These are phyloP conservation scores for Moesziomyces aphidis DNA, from an alignment of 1,284 basidiomycete species.

Conservation along the genomic window DNA sequence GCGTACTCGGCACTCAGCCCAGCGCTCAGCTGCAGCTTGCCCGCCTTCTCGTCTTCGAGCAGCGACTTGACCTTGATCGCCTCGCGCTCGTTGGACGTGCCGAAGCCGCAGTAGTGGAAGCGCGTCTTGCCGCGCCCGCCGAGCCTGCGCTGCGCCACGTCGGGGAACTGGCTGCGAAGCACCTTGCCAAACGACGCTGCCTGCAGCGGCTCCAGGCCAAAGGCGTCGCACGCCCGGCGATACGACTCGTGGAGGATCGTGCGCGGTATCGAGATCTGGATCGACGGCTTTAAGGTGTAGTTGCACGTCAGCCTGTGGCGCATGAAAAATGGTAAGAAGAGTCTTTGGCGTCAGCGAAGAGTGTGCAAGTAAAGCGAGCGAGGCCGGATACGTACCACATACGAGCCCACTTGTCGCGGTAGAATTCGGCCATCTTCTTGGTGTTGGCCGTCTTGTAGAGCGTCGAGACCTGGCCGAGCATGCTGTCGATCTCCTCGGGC, in stretches of 20 bases:
- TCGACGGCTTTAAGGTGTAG: constrained; percentile 51
- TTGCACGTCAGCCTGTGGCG: constrained; percentile 42
- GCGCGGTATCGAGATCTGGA: constrained; percentile 51
- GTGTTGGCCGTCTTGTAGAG: constrained; percentile 52
- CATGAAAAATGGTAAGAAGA: neutral
- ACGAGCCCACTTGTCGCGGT: constrained; percentile 53
- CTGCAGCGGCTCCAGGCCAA: constrained; percentile 46
- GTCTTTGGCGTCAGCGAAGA: neutral
- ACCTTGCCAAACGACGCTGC: constrained; percentile 53
- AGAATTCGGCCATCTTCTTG: constrained; percentile 54
- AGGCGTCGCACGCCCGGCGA: constrained; percentile 44
- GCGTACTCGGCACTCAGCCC: constrained; percentile 44
- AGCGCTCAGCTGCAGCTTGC: constrained; percentile 46
- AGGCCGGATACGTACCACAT: constrained; percentile 32
- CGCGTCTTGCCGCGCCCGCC: constrained; percentile 53
- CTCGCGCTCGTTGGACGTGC: constrained; percentile 50
- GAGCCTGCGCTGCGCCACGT: constrained; percentile 42
- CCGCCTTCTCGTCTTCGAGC: constrained; percentile 50
- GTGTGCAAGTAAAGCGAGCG: too few species aligned
- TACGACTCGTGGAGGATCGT: constrained; percentile 54
- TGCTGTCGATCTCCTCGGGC: constrained; percentile 42
- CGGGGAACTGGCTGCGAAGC: constrained; percentile 48
- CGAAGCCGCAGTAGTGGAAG: constrained; percentile 54
- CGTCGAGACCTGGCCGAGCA: constrained; percentile 43
- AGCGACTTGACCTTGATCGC: constrained; percentile 50